A percentile compares a stretch with the other conserved stretches of the same genome.
phyloP scores from a whole-genome alignment of 768 basidiomycete species.

The Russula brevipes region DNA sequence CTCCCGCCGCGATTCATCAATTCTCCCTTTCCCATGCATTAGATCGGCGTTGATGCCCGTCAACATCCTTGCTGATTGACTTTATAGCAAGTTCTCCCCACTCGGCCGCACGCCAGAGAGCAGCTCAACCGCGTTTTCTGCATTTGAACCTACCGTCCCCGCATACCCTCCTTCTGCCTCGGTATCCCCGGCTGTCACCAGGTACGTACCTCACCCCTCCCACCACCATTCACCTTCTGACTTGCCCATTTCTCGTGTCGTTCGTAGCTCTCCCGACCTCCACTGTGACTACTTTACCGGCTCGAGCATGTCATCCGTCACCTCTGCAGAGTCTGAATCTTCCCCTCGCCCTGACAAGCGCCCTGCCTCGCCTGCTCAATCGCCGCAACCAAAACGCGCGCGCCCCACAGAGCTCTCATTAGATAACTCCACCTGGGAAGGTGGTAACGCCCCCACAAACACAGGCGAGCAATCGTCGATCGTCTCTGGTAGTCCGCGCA shows the following conservation, averaged over 20 bases:
- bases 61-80: conserved; percentile 22
- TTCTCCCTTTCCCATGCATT: conserved; percentile 19
- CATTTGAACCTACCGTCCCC: conserved; percentile 13
- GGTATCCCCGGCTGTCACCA: conserved; percentile 26
- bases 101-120: conserved; percentile 11
- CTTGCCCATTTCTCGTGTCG: conserved; percentile 10
- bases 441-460: conserved; percentile 25
- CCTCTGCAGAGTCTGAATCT: conserved; percentile 61
- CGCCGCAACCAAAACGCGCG: conserved; percentile 43
- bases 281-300: conserved; percentile 43
- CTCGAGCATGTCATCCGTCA: conserved; percentile 77
- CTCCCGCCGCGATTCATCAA: conserved; percentile 18
- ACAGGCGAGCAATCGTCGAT: conserved; percentile 37
- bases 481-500: conserved; percentile 43
- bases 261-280: conserved; percentile 39
- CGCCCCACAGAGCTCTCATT: conserved; percentile 33
- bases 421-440: conserved; percentile 28
- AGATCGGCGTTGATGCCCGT: conserved; percentile 22
- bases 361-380: conserved; percentile 43
- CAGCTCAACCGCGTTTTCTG: conserved; percentile 18
- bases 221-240: conserved; percentile 3
- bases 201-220: conserved; percentile 11
- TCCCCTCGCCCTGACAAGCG: conserved; percentile 61
- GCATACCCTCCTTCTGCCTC: conserved; percentile 20
- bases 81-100: conserved; percentile 26